phyloP scores from a whole-genome alignment of 108 stramenopile species.

The Stephanodiscus minutulus region DNA sequence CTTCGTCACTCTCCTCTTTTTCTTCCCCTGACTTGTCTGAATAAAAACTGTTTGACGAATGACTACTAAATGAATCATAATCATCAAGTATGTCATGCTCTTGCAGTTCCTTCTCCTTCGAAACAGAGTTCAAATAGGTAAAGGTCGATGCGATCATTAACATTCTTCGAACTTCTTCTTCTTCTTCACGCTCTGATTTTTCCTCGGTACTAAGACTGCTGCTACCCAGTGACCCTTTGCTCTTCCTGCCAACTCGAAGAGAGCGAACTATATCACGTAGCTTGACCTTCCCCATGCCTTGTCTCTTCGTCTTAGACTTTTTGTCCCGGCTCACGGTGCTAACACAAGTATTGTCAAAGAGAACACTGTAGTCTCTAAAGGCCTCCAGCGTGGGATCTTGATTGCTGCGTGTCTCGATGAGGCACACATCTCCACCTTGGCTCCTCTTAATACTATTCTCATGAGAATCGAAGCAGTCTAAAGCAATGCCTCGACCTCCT shows the following conservation, averaged over 20 bases:
- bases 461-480: background rate
- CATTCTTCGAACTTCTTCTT: background rate
- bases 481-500: background rate
- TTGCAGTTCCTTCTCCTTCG: background rate
- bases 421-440: too few relatives aligned
- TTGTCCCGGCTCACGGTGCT: background rate
- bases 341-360: background rate
- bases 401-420: too few relatives aligned
- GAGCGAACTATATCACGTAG: background rate
- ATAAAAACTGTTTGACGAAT: background rate
- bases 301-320: background rate
- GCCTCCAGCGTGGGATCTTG: background rate
- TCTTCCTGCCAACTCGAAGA: background rate
- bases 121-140: background rate
- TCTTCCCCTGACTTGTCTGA: too few relatives aligned
- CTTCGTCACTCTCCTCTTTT: too few relatives aligned
- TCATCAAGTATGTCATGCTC: background rate
- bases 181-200: background rate
- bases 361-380: background rate
- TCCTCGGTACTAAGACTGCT: background rate
- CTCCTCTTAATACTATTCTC: background rate
- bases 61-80: background rate
- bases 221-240: background rate
- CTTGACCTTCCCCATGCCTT: background rate
- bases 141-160: slow-evolving; percentile 7